phyloP scores from a whole-genome alignment of 371 early-diverging fungal genomes.

The Polyrhizophydium stewartii region DNA sequence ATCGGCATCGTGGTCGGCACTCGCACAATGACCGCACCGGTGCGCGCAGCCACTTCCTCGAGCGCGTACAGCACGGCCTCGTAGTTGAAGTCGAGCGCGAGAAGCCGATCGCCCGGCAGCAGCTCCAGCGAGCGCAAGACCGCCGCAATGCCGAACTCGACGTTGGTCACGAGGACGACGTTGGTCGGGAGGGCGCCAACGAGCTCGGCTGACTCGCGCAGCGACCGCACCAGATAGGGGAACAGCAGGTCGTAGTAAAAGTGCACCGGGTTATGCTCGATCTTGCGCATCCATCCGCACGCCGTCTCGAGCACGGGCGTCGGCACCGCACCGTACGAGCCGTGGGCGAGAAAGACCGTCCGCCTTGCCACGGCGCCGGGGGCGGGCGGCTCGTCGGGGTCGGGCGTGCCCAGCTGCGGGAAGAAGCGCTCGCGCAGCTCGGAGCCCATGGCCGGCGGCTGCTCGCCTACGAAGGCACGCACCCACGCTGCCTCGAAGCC shows the following conservation, averaged over 20 bases:
- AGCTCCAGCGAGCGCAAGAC: slow-evolving; percentile 16
- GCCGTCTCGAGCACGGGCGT: slow-evolving; percentile 4
- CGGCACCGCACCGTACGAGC: slow-evolving; percentile 18
- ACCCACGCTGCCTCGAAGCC: background rate
- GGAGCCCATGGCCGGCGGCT: background rate
- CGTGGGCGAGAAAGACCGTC: slow-evolving; percentile 34
- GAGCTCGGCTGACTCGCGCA: slow-evolving; percentile 8
- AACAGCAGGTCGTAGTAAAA: slow-evolving; percentile 27
- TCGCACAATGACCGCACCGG: slow-evolving; percentile 11
- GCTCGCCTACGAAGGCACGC: background rate
- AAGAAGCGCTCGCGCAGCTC: background rate
- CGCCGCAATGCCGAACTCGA: slow-evolving; percentile 24
- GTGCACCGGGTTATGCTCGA: slow-evolving; percentile 21
- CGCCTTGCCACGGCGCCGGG: background rate
- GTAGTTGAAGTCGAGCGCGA: slow-evolving; percentile 26
- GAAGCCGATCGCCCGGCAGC: slow-evolving; percentile 5
- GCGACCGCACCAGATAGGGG: slow-evolving; percentile 15
- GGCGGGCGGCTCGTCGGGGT: background rate
- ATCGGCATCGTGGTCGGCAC: slow-evolving; percentile 17
- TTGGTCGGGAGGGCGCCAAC: slow-evolving; percentile 15
- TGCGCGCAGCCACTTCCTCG: slow-evolving; percentile 1
- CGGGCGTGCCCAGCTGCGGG: background rate
- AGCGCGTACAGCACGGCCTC: slow-evolving; percentile 17
- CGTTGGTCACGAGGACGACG: slow-evolving; percentile 22
- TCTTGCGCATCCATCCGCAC: slow-evolving; percentile 11